These are phyloP conservation scores for Penicillium atrosanguineum DNA, from an alignment of 495 filamentous ascomycete genomes.

Conservation along the genomic window DNA sequence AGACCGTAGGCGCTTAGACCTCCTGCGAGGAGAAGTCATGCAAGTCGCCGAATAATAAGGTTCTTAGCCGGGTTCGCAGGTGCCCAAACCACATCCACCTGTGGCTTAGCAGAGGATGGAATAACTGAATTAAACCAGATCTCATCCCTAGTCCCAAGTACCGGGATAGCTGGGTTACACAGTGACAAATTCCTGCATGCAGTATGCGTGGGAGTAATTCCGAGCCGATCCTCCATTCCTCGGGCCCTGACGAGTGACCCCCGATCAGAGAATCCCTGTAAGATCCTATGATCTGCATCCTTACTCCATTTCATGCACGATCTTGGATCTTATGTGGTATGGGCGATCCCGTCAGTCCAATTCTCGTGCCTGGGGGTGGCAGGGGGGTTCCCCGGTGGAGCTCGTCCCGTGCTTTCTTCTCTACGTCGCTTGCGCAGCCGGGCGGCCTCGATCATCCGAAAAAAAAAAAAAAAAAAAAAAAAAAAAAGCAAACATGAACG, in stretches of 20 bases:
- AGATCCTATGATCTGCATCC: slow-evolving; percentile 36
- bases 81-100: not conserved
- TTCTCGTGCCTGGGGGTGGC: not conserved
- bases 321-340: slow-evolving; percentile 19
- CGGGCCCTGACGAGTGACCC: not conserved
- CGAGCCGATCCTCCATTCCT: slow-evolving; percentile 8
- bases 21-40: not conserved
- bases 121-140: not conserved
- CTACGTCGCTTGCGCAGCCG: no score
- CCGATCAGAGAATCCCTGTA: slow-evolving; percentile 1
- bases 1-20: not conserved
- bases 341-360: slow-evolving; percentile 11
- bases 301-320: slow-evolving; percentile 30
- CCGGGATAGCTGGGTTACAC: slow-evolving; percentile 17
- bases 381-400: not conserved
- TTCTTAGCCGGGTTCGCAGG: not conserved
- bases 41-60: not conserved
- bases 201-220: slow-evolving; percentile 10
- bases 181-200: slow-evolving; percentile 20
- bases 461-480: not conserved
- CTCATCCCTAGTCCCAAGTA: slow-evolving; percentile 10
- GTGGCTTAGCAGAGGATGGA: not conserved
- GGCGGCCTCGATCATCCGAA: not conserved
- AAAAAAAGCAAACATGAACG: not conserved
- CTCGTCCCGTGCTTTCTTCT: not conserved